Evolutionary conservation across 1,139 yeast genomes (phyloP).

Genomic region (Hyphopichia pseudoburtonii): DNA sequence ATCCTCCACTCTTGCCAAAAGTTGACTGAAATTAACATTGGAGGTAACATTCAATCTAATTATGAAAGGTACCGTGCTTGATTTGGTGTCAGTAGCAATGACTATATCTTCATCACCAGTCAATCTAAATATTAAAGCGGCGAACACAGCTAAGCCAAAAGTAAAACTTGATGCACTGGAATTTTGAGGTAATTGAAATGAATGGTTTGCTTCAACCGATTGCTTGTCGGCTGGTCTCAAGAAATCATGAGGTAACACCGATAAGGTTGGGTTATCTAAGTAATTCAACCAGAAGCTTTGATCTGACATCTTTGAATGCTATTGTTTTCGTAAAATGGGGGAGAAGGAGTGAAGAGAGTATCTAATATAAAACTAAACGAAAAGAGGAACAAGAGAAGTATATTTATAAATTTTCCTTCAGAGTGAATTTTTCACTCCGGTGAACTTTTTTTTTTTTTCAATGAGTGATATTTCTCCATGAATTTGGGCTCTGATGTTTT

Average conservation of each 20-base stretch:
- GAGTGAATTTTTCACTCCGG: neutral
- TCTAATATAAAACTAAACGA: too few species aligned
- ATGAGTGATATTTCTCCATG: neutral
- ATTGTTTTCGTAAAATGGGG: too few species aligned
- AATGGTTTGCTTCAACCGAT: constrained; percentile 60
- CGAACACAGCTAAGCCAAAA: constrained; percentile 66
- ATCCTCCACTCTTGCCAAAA: constrained; percentile 45
- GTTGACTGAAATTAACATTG: constrained; percentile 50
- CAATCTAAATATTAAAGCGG: constrained; percentile 70
- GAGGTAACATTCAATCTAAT: constrained; percentile 62
- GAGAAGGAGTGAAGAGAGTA: too few species aligned
- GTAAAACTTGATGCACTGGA: constrained; percentile 35
- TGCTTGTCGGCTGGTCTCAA: constrained; percentile 74
- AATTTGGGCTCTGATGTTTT: too few species aligned
- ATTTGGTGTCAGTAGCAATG: constrained; percentile 63
- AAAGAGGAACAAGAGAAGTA: too few species aligned
- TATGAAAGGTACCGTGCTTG: constrained; percentile 48
- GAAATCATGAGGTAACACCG: constrained; percentile 85
- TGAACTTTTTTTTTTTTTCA: too few species aligned
- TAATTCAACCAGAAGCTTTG: constrained; percentile 61
- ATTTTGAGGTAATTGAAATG: constrained; percentile 33
- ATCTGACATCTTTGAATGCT: constrained; percentile 10
- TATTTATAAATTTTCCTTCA: too few species aligned
- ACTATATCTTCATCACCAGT: constrained; percentile 95
- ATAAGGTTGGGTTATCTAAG: constrained; percentile 79